Percentiles rank a stretch among this genome's conserved stretches.
Conservation (phyloP, 108 stramenopile genomes). For the Nannochloropsis oceanica region DNA sequence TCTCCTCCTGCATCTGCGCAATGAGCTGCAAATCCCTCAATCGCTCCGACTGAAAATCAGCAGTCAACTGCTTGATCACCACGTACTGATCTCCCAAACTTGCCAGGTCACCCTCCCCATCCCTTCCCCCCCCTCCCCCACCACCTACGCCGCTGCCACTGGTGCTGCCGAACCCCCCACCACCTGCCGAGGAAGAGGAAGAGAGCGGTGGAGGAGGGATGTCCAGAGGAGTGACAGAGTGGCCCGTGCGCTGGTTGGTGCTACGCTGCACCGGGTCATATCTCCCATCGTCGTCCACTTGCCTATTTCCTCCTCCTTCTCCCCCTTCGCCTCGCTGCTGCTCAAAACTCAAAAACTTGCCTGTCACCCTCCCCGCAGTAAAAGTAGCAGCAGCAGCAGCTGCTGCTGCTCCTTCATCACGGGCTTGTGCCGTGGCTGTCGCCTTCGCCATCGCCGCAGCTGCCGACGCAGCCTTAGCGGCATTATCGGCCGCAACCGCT, state of each 20-base stretch:
- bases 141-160: background rate
- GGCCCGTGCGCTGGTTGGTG: background rate
- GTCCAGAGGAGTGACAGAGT: background rate
- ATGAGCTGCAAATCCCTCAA: background rate
- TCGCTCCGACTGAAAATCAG: background rate
- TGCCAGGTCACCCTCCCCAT: background rate
- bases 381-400: background rate
- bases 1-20: background rate
- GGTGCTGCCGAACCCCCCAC: no score
- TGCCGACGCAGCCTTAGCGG: background rate
- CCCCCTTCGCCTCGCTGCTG: background rate
- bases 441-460: background rate
- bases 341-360: background rate
- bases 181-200: background rate
- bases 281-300: background rate
- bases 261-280: background rate
- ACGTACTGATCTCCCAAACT: background rate
- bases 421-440: background rate
- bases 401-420: background rate
- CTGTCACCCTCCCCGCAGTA: background rate
- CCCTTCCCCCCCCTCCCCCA: no score
- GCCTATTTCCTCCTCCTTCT: background rate
- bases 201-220: background rate
- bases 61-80: background rate
- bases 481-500: background rate